Evolutionary conservation across 345 rosid species (phyloP).

Genomic region (Corchorus olitorius): DNA sequence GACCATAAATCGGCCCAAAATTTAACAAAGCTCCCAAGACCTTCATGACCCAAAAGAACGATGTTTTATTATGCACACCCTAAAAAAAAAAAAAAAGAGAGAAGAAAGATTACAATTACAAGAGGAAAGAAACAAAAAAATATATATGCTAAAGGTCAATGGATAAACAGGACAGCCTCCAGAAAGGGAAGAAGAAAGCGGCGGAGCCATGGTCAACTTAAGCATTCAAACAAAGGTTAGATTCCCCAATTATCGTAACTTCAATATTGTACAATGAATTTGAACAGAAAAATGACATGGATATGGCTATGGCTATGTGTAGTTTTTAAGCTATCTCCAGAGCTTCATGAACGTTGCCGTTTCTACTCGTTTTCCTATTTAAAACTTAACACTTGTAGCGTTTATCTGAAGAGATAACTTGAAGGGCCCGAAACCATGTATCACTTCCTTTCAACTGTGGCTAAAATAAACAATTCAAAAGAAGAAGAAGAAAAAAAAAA

Average conservation of each 20-base stretch:
- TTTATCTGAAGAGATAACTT: not conserved
- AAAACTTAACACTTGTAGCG: not conserved
- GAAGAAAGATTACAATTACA: not conserved
- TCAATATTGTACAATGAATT: not conserved
- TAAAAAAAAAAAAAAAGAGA: no score
- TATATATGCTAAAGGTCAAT: not conserved
- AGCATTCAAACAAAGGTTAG: not conserved
- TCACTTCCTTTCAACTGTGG: not conserved
- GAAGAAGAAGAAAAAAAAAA: no score
- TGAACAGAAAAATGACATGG: not conserved
- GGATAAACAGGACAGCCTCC: not conserved
- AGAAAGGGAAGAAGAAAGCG: not conserved
- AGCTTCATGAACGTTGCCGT: not conserved
- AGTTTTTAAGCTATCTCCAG: not conserved
- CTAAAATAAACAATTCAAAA: not conserved
- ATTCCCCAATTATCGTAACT: not conserved
- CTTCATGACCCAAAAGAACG: no score
- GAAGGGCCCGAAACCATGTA: not conserved
- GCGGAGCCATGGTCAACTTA: not conserved
- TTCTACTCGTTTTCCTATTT: not conserved
- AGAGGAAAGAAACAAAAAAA: not conserved
- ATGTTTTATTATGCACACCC: no score
- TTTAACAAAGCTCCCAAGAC: no score
- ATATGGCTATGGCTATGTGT: not conserved
- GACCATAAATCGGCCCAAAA: no score